These are phyloP conservation scores for Plasmodium vivax DNA, from an alignment of 169 alveolate genomes.

Conservation along the genomic window DNA sequence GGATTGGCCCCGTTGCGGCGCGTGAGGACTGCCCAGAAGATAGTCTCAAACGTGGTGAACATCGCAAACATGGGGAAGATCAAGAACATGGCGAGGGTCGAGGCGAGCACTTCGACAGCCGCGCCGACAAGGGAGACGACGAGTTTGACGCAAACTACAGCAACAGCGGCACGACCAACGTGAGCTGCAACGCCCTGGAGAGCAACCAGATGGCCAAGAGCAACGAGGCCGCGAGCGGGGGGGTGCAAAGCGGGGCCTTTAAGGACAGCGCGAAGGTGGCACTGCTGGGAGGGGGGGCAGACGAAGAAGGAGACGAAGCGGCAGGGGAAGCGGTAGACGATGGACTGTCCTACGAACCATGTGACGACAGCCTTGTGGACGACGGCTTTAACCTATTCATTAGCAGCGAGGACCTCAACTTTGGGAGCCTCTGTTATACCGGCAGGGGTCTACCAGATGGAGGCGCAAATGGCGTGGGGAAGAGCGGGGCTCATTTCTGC, in stretches of 20 bases:
- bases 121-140: not conserved
- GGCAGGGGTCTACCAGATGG: not conserved
- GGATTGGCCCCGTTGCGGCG: not conserved
- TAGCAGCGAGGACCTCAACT: not conserved
- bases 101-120: not conserved
- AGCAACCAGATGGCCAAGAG: constrained; percentile 2
- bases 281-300: not conserved
- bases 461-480: not conserved
- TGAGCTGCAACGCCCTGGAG: not conserved
- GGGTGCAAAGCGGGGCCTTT: not conserved
- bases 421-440: not conserved
- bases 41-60: not conserved
- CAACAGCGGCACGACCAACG: constrained; percentile 29
- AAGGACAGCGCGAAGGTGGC: not conserved
- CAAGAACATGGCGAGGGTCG: no score
- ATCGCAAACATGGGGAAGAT: no score
- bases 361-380: not conserved
- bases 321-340: not conserved
- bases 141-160: not conserved
- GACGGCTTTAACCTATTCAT: constrained; percentile 20
- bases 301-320: not conserved
- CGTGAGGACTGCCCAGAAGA: not conserved
- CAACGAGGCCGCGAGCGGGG: not conserved
- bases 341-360: not conserved
- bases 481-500: not conserved